A percentile compares a stretch with the other conserved stretches of the same genome.
Conservation (phyloP, 371 early-diverging fungal genomes). For the Parasitella parasitica region DNA sequence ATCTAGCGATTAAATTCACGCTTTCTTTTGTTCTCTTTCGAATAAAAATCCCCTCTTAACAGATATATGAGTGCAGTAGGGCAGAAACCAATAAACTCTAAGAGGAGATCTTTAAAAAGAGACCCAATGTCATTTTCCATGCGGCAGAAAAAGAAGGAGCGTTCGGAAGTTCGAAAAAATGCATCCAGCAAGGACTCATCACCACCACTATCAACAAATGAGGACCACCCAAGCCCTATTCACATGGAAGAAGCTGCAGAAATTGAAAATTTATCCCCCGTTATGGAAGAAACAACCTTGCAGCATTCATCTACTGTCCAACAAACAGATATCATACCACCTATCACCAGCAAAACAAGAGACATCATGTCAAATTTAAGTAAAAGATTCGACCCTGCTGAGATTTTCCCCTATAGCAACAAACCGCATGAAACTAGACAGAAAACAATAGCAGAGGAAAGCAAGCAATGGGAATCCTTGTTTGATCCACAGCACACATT, state of each 20-base stretch:
- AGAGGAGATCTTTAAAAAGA: neutral
- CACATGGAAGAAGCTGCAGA: neutral
- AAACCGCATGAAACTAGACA: neutral
- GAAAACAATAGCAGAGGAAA: conserved; percentile 11
- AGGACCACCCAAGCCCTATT: neutral
- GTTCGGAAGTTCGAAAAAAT: conserved; percentile 1
- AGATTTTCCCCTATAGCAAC: conserved; percentile 5
- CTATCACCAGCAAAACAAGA: neutral
- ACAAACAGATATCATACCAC: neutral
- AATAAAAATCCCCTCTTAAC: neutral
- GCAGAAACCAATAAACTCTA: neutral
- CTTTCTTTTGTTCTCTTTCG: neutral
- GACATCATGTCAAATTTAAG: neutral
- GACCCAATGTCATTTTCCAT: neutral
- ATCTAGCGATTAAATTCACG: neutral
- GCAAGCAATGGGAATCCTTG: conserved; percentile 20
- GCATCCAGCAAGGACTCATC: neutral
- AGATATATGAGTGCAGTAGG: neutral
- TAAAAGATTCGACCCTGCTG: neutral
- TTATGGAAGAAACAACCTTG: neutral
- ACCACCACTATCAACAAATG: neutral
- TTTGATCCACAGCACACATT: conserved; percentile 25
- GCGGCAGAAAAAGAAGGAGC: conserved; percentile 2
- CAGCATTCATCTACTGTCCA: neutral
- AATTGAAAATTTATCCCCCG: neutral